Conservation (phyloP, 768 basidiomycete species). For the Dendrothele bispora region DNA sequence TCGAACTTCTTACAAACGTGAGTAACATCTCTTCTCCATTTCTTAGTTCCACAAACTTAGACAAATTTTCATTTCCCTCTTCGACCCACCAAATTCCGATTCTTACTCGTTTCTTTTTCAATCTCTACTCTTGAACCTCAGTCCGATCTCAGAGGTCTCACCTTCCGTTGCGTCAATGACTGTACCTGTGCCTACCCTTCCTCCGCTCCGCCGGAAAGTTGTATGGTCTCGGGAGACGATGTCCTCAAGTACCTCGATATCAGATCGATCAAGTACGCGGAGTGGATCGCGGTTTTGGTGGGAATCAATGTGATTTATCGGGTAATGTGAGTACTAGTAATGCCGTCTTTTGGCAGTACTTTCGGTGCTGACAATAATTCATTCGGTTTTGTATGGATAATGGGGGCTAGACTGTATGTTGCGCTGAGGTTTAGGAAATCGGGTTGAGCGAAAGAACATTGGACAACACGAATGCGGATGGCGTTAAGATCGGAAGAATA, state of each 20-base stretch:
- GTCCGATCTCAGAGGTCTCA: conserved; percentile 50
- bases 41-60: no score
- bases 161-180: conserved; percentile 39
- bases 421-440: no score
- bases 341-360: no score
- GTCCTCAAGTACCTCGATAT: conserved; percentile 50
- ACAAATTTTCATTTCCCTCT: no score
- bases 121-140: conserved; percentile 24
- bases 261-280: conserved; percentile 38
- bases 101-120: conserved; percentile 9
- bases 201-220: conserved; percentile 39
- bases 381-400: no score
- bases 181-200: conserved; percentile 54
- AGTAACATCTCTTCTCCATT: no score
- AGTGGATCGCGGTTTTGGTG: conserved; percentile 46
- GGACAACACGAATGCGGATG: no score
- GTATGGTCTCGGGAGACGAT: conserved; percentile 51
- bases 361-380: no score
- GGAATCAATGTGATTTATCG: conserved; percentile 47
- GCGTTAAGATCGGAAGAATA: no score
- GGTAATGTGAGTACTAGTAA: conserved; percentile 33
- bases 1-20: conserved; percentile 37
- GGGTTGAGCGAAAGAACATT: no score
- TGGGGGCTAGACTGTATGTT: no score
- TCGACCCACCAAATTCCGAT: no score